Base-by-base conservation (phyloP, 2,329 filamentous ascomycete species). In the Alternaria alternata region DNA sequence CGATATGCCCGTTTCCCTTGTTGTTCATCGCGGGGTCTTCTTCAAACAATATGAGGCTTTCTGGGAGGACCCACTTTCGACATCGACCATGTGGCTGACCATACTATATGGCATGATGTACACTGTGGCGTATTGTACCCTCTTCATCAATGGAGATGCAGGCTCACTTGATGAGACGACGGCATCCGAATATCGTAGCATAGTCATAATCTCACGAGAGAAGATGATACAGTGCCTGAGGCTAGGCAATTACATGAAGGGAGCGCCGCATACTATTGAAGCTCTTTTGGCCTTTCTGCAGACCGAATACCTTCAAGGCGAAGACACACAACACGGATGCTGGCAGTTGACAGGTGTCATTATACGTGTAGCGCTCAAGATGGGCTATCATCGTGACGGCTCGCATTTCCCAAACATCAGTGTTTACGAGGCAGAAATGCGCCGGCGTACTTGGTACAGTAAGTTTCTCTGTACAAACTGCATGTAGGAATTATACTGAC, bases 81-180 rank as follows among this genome's bases (percentile, higher is more conserved):
- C 26, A 18, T 18, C 43, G 28, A 30, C 24, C 43, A 46, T 46
- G 24, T 46, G 43, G 43, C 43, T 46, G 43, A 46, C 43, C n/a
- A 46, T 46, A 30, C 28, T 46, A 30, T 46, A 30, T 24, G 43
- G 43, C 26, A 46, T 46, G 43, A 46, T 46, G 43, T 46, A 46
- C n/a, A 46, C 26, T 9, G 43, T 46, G n/a, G 43, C 43, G 3
- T 46, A 8, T 30, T 46, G 43, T 30, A 30, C 24, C 16, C 43
- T 30, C 8, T 46, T 46, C 43, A 7, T 46, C 16, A 46, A 46
- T 26, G 43, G 24, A 7, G 43, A n/a, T 18, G 7, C 43, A 28
- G 24, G 24, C 43, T 46, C 24, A 12, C 28, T 46, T 26, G 43
- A 46, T 24, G 43, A 46, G 43, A 30, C 24, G 16, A 46, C 43